Evolutionary conservation across 169 alveolate genomes (phyloP).

Genomic region (Plasmodium blacklocki): DNA sequence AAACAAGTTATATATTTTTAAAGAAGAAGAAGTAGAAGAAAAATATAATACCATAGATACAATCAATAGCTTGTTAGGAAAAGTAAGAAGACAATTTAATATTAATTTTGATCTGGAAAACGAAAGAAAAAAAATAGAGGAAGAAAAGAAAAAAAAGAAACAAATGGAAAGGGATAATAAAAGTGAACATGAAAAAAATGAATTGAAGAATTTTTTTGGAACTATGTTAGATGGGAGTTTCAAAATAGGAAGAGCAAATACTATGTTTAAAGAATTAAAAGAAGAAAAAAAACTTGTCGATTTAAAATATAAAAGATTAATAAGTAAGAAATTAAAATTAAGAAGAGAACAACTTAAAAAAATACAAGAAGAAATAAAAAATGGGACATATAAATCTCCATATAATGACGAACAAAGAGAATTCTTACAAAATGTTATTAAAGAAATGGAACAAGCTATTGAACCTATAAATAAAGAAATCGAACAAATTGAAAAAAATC

Average conservation of each 20-base stretch:
- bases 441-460: slow-evolving; percentile 77
- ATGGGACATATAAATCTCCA: slow-evolving; percentile 80
- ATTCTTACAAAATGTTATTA: slow-evolving; percentile 69
- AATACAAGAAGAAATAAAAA: slow-evolving; percentile 56
- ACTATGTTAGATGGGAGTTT: slow-evolving; percentile 69
- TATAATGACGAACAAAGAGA: slow-evolving; percentile 82
- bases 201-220: slow-evolving; percentile 42
- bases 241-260: slow-evolving; percentile 74
- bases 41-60: slow-evolving; percentile 63
- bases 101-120: slow-evolving; percentile 22
- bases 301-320: slow-evolving; percentile 29
- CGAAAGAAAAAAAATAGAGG: background rate
- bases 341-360: slow-evolving; percentile 54
- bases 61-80: slow-evolving; percentile 68
- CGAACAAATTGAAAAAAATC: slow-evolving; percentile 76
- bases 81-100: slow-evolving; percentile 59
- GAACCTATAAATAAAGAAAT: slow-evolving; percentile 78
- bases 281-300: slow-evolving; percentile 65
- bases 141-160: slow-evolving; percentile 17
- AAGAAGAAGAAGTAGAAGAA: slow-evolving; percentile 75
- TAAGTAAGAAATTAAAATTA: slow-evolving; percentile 36
- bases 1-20: slow-evolving; percentile 35
- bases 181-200: slow-evolving; percentile 7
- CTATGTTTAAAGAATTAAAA: slow-evolving; percentile 67
- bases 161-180: slow-evolving; percentile 3